Percentiles rank a stretch among this genome's conserved stretches.
These are phyloP conservation scores for Ceratobasidium sp. DNA, from an alignment of 1,284 basidiomycete species.

Conservation along the genomic window DNA sequence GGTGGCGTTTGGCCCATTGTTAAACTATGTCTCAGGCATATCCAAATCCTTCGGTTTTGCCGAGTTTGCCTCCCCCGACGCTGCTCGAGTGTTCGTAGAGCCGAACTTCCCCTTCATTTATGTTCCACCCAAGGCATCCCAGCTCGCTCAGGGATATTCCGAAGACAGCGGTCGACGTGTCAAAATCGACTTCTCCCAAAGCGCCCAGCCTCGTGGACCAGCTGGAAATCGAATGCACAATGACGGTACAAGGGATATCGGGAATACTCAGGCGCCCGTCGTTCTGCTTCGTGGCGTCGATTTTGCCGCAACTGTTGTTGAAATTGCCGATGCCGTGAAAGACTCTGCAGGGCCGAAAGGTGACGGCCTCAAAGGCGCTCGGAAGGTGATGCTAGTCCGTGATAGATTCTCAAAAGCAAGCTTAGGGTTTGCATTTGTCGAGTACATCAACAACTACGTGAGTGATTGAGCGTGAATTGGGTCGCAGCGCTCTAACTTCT, in stretches of 20 bases:
- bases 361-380: slow-evolving; percentile 84
- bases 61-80: slow-evolving; percentile 83
- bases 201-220: slow-evolving; percentile 55
- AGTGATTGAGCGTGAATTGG: slow-evolving; percentile 44
- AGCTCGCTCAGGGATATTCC: slow-evolving; percentile 69
- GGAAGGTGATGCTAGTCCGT: slow-evolving; percentile 84
- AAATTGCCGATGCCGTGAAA: slow-evolving; percentile 81
- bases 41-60: slow-evolving; percentile 96
- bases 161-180: slow-evolving; percentile 79
- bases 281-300: slow-evolving; percentile 89
- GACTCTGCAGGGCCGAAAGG: slow-evolving; percentile 71
- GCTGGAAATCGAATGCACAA: slow-evolving; percentile 57
- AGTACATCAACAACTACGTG: slow-evolving; percentile 85
- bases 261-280: slow-evolving; percentile 79
- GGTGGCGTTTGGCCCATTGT: slow-evolving; percentile 69
- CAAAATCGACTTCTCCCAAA: slow-evolving; percentile 91
- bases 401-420: slow-evolving; percentile 84
- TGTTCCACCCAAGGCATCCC: slow-evolving; percentile 84
- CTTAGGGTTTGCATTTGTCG: slow-evolving; percentile 93
- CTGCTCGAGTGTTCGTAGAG: slow-evolving; percentile 87
- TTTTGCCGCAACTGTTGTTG: slow-evolving; percentile 83
- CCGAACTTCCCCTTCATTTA: slow-evolving; percentile 85
- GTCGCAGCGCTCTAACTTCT: slow-evolving; percentile 42
- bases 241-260: slow-evolving; percentile 94
- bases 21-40: slow-evolving; percentile 64